Evolutionary conservation across 2,329 filamentous ascomycete genomes (phyloP).

Genomic region (Colletotrichum euphorbiae): DNA sequence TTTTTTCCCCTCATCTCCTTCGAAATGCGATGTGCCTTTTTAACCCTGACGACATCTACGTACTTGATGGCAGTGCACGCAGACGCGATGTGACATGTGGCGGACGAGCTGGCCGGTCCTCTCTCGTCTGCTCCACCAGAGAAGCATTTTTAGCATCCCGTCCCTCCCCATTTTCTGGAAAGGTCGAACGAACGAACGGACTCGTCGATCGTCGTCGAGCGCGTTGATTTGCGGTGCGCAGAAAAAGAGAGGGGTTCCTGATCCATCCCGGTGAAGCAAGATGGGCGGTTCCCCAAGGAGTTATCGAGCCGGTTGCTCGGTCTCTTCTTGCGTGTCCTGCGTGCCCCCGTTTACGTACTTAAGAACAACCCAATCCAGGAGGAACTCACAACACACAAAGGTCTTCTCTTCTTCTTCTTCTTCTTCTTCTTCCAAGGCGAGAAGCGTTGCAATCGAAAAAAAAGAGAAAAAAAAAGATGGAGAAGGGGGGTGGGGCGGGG

Average conservation of each 20-base stretch:
- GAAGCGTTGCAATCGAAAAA: conserved; percentile 19
- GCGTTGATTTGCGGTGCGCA: no score
- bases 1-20: neutral
- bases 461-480: conserved; percentile 8
- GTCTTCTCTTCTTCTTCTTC: no score
- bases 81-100: conserved; percentile 17
- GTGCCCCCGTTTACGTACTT: no score
- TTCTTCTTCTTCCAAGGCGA: conserved; percentile 15
- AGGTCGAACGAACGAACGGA: conserved; percentile 2
- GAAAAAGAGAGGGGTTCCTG: no score
- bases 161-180: conserved; percentile 4
- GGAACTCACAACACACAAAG: neutral
- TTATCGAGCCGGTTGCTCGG: conserved; percentile 1
- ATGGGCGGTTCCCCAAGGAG: neutral
- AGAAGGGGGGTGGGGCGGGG: neutral
- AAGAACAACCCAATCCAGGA: neutral
- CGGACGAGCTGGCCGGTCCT: neutral
- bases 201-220: no score
- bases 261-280: neutral
- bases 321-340: neutral
- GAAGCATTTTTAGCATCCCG: conserved; percentile 35
- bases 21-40: neutral
- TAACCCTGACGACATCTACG: neutral
- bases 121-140: conserved; percentile 16
- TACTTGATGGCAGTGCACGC: conserved; percentile 21